phyloP scores from a whole-genome alignment of 371 early-diverging fungal genomes.

The Mucor velutinosus region DNA sequence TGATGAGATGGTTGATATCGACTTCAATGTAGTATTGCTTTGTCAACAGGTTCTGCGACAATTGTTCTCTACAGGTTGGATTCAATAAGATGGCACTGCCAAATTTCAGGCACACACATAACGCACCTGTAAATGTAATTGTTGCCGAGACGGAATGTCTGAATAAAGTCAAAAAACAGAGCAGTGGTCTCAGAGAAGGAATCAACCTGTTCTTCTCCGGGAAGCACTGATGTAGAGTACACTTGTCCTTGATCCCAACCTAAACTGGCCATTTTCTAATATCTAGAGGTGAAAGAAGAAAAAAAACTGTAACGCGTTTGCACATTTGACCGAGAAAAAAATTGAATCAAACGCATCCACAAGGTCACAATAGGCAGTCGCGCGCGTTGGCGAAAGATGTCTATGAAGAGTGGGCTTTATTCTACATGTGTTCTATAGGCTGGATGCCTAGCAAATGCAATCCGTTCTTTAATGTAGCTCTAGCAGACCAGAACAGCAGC shows the following conservation, averaged over 20 bases:
- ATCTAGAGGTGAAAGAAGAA: neutral
- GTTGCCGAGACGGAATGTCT: conserved; percentile 76
- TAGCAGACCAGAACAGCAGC: conserved; percentile 73
- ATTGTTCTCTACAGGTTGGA: conserved; percentile 75
- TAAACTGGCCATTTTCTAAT: conserved; percentile 46
- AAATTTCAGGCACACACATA: neutral
- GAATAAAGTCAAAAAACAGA: conserved; percentile 72
- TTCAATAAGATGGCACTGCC: neutral
- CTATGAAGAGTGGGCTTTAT: too few relatives aligned
- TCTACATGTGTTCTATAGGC: conserved; percentile 36
- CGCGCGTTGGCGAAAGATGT: neutral
- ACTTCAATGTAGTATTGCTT: conserved; percentile 83
- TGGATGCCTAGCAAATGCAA: conserved; percentile 71
- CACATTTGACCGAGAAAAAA: conserved; percentile 9
- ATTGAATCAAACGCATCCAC: neutral
- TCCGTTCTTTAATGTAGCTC: conserved; percentile 79
- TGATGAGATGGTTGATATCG: conserved; percentile 81
- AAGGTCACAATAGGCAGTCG: neutral
- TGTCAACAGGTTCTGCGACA: conserved; percentile 79
- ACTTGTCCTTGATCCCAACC: conserved; percentile 87
- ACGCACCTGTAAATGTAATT: conserved; percentile 75
- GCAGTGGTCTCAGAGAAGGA: conserved; percentile 60
- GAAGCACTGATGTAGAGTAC: conserved; percentile 70
- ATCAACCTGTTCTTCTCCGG: conserved; percentile 59
- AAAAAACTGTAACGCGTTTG: conserved; percentile 12